A percentile compares a stretch with the other conserved stretches of the same genome.
Evolutionary conservation across 345 rosid genomes (phyloP).

Genomic region (Brassica carinata): DNA sequence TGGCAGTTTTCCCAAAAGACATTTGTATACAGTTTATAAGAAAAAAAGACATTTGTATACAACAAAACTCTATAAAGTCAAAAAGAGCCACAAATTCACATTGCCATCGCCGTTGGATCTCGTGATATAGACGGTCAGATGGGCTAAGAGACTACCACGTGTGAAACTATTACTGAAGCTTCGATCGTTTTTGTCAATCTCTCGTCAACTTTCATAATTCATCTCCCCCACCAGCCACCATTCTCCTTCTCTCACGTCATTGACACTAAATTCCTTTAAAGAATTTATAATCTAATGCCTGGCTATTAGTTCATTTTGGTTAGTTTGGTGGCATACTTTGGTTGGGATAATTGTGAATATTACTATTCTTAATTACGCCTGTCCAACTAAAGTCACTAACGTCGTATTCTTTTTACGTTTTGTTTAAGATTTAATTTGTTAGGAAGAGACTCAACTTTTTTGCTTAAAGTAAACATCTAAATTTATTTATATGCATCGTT

Average conservation of each 20-base stretch:
- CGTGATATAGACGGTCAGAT: not conserved
- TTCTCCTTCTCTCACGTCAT: slow-evolving; percentile 20
- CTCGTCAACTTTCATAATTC: slow-evolving; percentile 35
- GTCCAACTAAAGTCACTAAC: slow-evolving; percentile 28
- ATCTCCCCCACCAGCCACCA: not conserved
- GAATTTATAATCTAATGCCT: not conserved
- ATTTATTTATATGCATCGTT: not conserved
- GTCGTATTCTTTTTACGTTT: not conserved
- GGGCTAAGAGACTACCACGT: slow-evolving; percentile 20
- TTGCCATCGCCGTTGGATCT: slow-evolving; percentile 31
- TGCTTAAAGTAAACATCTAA: not conserved
- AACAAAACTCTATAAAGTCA: slow-evolving; percentile 18
- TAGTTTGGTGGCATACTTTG: slow-evolving; percentile 26
- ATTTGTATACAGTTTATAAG: no score
- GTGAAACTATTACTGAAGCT: not conserved
- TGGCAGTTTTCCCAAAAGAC: no score
- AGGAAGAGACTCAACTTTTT: not conserved
- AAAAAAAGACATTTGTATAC: not conserved
- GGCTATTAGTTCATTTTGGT: not conserved
- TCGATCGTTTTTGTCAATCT: slow-evolving; percentile 12
- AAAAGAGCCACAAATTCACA: slow-evolving; percentile 20
- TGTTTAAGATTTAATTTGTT: not conserved
- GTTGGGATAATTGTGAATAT: slow-evolving; percentile 21
- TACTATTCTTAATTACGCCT: slow-evolving; percentile 31
- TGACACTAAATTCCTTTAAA: not conserved